Evolutionary conservation across 768 basidiomycete genomes (phyloP).

Genomic region (Trametes elegans): DNA sequence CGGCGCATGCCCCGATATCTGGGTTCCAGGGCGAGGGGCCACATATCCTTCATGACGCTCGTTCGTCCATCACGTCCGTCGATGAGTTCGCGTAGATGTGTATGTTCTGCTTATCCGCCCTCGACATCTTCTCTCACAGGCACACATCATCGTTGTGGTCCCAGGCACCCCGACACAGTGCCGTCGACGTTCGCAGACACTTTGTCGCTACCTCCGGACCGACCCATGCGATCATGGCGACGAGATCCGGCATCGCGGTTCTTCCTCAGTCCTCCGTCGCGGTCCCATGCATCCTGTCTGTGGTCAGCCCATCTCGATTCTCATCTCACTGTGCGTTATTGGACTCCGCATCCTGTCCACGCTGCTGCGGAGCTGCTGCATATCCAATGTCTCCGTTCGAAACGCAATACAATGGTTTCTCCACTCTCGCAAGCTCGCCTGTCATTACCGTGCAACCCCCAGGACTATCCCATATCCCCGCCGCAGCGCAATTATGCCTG

Average conservation of each 20-base stretch:
- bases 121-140: not conserved
- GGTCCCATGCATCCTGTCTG: not conserved
- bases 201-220: not conserved
- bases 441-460: too few species aligned
- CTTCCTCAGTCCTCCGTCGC: not conserved
- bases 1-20: not conserved
- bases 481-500: not conserved
- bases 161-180: conserved; percentile 8
- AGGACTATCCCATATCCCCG: not conserved
- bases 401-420: not conserved
- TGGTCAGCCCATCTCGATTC: not conserved
- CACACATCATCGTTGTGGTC: not conserved
- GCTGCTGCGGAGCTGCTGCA: not conserved
- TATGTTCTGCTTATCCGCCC: not conserved
- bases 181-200: not conserved
- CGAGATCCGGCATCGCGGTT: not conserved
- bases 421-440: not conserved
- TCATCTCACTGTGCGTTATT: not conserved
- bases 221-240: not conserved
- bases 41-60: conserved; percentile 10
- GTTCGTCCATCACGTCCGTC: not conserved
- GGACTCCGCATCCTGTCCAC: not conserved
- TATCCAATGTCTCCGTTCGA: not conserved
- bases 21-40: not conserved
- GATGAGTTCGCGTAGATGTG: not conserved